phyloP scores from a whole-genome alignment of 768 basidiomycete genomes.

The Boletus patriciae region DNA sequence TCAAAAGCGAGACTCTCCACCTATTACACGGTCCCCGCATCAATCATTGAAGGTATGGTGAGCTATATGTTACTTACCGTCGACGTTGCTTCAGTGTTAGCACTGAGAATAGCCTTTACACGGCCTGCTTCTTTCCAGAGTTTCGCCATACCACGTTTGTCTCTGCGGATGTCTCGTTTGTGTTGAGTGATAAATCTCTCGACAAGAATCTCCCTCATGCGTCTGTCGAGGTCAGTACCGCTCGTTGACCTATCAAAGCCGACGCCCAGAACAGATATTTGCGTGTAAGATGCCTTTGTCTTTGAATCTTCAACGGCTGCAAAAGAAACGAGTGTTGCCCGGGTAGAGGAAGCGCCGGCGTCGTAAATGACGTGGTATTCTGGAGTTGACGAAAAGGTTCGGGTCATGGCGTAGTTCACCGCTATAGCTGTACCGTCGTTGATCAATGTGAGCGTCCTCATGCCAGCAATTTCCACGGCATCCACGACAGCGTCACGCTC shows the following conservation, averaged over 20 bases:
- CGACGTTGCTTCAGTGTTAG: slow-evolving; percentile 78
- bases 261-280: slow-evolving; percentile 74
- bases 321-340: slow-evolving; percentile 77
- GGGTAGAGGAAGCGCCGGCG: slow-evolving; percentile 81
- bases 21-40: slow-evolving; percentile 34
- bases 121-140: slow-evolving; percentile 92
- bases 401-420: slow-evolving; percentile 97
- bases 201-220: slow-evolving; percentile 77
- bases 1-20: slow-evolving; percentile 90
- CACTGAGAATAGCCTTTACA: slow-evolving; percentile 90
- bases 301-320: slow-evolving; percentile 47
- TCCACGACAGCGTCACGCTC: slow-evolving; percentile 92
- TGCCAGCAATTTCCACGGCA: slow-evolving; percentile 87
- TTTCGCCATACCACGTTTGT: slow-evolving; percentile 87
- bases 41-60: neutral
- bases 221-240: slow-evolving; percentile 83
- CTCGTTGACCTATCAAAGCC: slow-evolving; percentile 77
- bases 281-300: slow-evolving; percentile 55
- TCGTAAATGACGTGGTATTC: slow-evolving; percentile 94
- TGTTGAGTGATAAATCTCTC: slow-evolving; percentile 73
- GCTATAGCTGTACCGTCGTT: slow-evolving; percentile 96
- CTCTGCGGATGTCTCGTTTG: slow-evolving; percentile 63
- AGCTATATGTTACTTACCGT: slow-evolving; percentile 48
- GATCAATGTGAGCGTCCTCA: slow-evolving; percentile 79
- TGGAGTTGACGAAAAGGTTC: slow-evolving; percentile 67